Evolutionary conservation across 2,329 filamentous ascomycete genomes (phyloP), one percentile per base, ranked within the genome.

Genomic region (Exophiala calicioides): DNA sequence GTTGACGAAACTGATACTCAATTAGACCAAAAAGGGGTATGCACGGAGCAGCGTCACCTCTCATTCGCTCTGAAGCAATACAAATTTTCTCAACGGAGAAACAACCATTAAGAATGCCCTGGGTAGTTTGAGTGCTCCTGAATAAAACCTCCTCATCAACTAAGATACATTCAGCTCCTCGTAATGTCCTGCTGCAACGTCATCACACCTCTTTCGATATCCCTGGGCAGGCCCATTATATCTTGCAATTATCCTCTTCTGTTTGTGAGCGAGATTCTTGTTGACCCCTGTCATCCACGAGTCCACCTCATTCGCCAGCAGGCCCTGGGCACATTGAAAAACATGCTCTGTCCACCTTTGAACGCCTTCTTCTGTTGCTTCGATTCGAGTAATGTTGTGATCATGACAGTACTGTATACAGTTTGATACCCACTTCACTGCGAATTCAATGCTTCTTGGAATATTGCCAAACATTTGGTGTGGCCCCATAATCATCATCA

Each of bases 231-330:
- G 64, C 0, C 75, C 75, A 21, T 66, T 68, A 47, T 77, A 78
- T 37, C 74, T 61, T 2, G 69, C 68, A 53, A 78, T 65, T 5
- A 64, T 70, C 31, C 74, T 63, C 52, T 67, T 69, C 52, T 71
- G 65, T 62, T 76, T 76, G 30, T 67, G 62, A 10, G 63, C 62
- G 29, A 78, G 55, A 46, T 78, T 77, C 52, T 66, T 74, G 53
- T 78, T 79, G 2, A 79, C 71, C 1, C 76, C 76, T 1, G 75
- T 79, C 74, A 78, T 77, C 76, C 75, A 79, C 1, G 68, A 71
- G 48, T 79, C 75, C 0, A 77, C 71, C 50, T 76, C 68, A 47
- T 72, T 73, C 0, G 67, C 64, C 19, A 79, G 52, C 8, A 72
- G 49, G 0, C 74, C 75, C 20, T 70, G 59, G 0, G 69, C 67